Evolutionary conservation across 371 early-diverging fungal genomes (phyloP), one percentile per base, ranked within the genome.

Genomic region (Mucor indicus): DNA sequence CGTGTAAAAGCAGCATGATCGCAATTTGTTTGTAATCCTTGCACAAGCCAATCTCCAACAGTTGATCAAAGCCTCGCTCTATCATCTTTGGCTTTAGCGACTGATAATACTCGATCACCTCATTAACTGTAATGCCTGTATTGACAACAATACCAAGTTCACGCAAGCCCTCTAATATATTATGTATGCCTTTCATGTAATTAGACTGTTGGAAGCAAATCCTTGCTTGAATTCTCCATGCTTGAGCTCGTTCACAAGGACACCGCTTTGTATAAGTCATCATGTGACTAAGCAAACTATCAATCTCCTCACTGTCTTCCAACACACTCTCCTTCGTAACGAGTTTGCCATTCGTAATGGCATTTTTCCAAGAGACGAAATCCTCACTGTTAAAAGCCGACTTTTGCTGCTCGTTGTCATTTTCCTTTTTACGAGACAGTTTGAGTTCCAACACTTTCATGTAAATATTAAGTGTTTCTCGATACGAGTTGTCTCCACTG

Each of bases 141-240:
- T 58, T 51, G 0, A 56, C 46, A 10, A 63, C 35, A 22, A 49
- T 55, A 6, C 64, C 62, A 1, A 70, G 35, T 16, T 66, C 66
- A 4, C 38, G 31, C 7, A 69, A 30, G 1, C 67, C 71, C 31
- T 63, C 46, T 12, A 67, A 35, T 19, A 70, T 66, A 16, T 61
- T 53, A 6, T 52, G 44, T 3, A 70, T 57, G 10, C 71, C 71
- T 19, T 57, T 49, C 13, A 60, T 54, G 10, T 63, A 58, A 21
- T 67, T 45, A 19, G 67, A 60, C 36, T 66, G 47, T 17, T 67
- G 67, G 24, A 70, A 70, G 23, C 43, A 67, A 20, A 58, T 56
- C 13, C 62, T 43, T n/a, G 71, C 71, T 30, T 70, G 60, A 10
- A 70, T 49, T 2, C 71, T 46, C 67, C 64, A 64, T 1, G 67